Percentiles rank a stretch among this genome's conserved stretches.
These are phyloP conservation scores for Ogataea philodendri DNA, from an alignment of 805 yeast genomes.

Conservation along the genomic window DNA sequence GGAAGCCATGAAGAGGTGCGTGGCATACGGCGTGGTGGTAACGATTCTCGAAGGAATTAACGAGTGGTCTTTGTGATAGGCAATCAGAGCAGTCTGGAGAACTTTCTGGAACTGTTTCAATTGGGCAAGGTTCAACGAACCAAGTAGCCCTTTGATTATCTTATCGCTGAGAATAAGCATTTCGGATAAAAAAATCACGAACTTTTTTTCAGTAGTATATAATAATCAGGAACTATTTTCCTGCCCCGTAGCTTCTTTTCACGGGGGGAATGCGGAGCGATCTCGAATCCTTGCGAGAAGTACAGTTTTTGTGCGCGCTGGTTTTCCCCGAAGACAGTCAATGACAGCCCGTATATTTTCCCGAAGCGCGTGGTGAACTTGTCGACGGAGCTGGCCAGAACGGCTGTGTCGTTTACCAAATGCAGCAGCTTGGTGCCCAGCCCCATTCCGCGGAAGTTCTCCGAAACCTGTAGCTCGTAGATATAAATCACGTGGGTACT, in stretches of 20 bases:
- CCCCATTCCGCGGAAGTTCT: slow-evolving; percentile 33
- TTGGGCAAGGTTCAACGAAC: slow-evolving; percentile 26
- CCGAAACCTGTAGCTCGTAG: slow-evolving; percentile 53
- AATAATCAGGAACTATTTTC: slow-evolving; percentile 43
- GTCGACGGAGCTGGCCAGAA: slow-evolving; percentile 10
- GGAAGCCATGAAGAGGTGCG: slow-evolving; percentile 68
- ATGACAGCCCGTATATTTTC: slow-evolving; percentile 32
- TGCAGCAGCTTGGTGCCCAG: slow-evolving; percentile 42
- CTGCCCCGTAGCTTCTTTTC: slow-evolving; percentile 44
- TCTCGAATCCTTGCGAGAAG: slow-evolving; percentile 36
- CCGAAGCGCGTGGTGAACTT: slow-evolving; percentile 6
- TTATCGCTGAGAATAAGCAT: slow-evolving; percentile 38
- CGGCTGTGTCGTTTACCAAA: slow-evolving; percentile 36
- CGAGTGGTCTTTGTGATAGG: slow-evolving; percentile 43
- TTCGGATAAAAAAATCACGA: background rate
- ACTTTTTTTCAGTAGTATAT: slow-evolving; percentile 30
- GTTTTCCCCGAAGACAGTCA: slow-evolving; percentile 54
- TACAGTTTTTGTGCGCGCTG: slow-evolving; percentile 45
- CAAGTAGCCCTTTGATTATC: slow-evolving; percentile 32
- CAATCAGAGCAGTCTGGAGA: slow-evolving; percentile 38
- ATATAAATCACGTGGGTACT: slow-evolving; percentile 44
- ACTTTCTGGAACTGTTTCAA: slow-evolving; percentile 37
- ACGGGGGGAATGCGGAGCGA: slow-evolving; percentile 42
- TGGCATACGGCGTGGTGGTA: slow-evolving; percentile 36
- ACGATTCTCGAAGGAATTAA: slow-evolving; percentile 57